A percentile compares a stretch with the other conserved stretches of the same genome.
These are phyloP conservation scores for Mycena venus DNA, from an alignment of 768 basidiomycete species.

Conservation along the genomic window DNA sequence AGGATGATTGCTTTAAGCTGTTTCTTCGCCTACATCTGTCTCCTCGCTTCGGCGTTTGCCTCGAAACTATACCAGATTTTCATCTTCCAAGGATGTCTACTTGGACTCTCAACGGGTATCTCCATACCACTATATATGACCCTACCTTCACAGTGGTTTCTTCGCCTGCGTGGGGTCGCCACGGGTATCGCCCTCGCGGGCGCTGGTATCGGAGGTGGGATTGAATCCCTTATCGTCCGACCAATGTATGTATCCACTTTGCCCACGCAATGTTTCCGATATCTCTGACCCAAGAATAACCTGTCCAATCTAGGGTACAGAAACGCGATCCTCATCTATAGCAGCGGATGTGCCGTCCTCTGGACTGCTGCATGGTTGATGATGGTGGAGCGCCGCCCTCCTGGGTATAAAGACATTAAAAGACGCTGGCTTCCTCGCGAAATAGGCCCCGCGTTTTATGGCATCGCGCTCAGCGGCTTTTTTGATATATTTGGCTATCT, in stretches of 20 bases:
- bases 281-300: conserved; percentile 7
- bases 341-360: conserved; percentile 41
- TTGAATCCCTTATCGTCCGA: conserved; percentile 37
- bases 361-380: conserved; percentile 45
- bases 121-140: conserved; percentile 47
- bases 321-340: conserved; percentile 47
- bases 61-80: conserved; percentile 47
- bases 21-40: conserved; percentile 40
- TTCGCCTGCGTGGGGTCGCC: conserved; percentile 45
- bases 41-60: conserved; percentile 46
- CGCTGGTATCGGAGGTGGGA: conserved; percentile 47
- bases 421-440: conserved; percentile 40
- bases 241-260: conserved; percentile 27
- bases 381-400: conserved; percentile 43
- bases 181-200: conserved; percentile 51
- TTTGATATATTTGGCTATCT: conserved; percentile 43
- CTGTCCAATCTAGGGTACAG: conserved; percentile 46
- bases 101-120: conserved; percentile 30
- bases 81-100: conserved; percentile 43
- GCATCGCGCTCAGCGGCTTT: conserved; percentile 46
- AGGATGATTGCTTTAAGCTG: conserved; percentile 46
- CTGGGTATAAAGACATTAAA: conserved; percentile 19
- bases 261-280: background rate
- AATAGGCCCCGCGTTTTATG: conserved; percentile 44
- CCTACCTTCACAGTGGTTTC: conserved; percentile 52